Percentiles rank a stretch among this genome's conserved stretches.
These are phyloP conservation scores for Favolaschia claudopus DNA, from an alignment of 768 basidiomycete species.

Conservation along the genomic window DNA sequence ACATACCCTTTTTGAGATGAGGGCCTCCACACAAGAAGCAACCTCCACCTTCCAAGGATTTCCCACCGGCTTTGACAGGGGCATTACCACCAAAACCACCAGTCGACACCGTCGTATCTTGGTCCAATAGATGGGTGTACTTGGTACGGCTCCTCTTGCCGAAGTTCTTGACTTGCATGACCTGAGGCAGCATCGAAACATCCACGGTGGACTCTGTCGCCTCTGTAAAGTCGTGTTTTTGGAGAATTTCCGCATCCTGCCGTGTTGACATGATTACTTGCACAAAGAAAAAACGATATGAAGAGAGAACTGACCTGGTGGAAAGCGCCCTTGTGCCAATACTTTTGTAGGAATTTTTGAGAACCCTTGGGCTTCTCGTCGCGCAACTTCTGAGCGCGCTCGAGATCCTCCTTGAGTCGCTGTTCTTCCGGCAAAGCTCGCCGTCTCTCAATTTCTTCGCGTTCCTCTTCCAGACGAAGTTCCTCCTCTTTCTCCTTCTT, in stretches of 20 bases:
- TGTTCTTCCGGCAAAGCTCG: constrained; percentile 94
- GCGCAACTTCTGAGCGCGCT: constrained; percentile 80
- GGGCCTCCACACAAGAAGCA: constrained; percentile 96
- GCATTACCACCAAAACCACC: constrained; percentile 74
- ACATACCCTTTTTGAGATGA: constrained; percentile 87
- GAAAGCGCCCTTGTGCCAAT: constrained; percentile 99
- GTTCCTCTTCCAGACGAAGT: constrained; percentile 79
- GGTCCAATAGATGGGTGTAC: constrained; percentile 94
- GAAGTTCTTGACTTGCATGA: constrained; percentile 97
- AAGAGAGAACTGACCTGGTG: constrained; percentile 85
- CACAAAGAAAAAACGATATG: not conserved
- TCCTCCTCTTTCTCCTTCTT: constrained; percentile 94
- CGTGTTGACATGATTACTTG: constrained; percentile 15
- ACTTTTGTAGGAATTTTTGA: constrained; percentile 95
- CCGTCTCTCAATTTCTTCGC: constrained; percentile 90
- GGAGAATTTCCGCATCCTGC: constrained; percentile 89
- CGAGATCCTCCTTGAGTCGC: constrained; percentile 90
- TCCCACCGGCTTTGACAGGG: constrained; percentile 63
- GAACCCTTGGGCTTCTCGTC: constrained; percentile 91
- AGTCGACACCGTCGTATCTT: constrained; percentile 79
- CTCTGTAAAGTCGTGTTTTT: constrained; percentile 85
- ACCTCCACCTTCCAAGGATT: constrained; percentile 63
- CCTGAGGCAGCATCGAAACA: constrained; percentile 86
- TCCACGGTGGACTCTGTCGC: constrained; percentile 90
- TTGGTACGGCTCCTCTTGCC: constrained; percentile 92